Percentiles rank a stretch among this genome's conserved stretches.
phyloP scores from a whole-genome alignment of 495 filamentous ascomycete species.

The Aspergillus wentii region DNA sequence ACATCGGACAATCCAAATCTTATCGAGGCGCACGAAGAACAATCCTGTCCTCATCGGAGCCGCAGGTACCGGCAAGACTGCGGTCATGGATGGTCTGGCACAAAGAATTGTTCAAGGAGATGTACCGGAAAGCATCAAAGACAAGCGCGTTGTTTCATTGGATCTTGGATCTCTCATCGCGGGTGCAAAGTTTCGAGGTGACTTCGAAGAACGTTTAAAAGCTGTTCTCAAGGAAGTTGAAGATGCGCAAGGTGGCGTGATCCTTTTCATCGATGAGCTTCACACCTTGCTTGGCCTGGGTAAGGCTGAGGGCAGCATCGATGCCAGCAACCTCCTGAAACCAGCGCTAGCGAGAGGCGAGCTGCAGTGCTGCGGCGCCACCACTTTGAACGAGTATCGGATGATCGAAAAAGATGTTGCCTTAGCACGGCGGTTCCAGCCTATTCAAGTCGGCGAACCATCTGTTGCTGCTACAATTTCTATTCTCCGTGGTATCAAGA shows the following conservation, averaged over 20 bases:
- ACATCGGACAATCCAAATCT: slow-evolving; percentile 87
- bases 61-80: slow-evolving; percentile 94
- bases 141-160: slow-evolving; percentile 81
- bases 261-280: slow-evolving; percentile 93
- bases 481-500: slow-evolving; percentile 93
- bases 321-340: slow-evolving; percentile 93
- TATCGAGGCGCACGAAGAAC: slow-evolving; percentile 93
- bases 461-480: slow-evolving; percentile 89
- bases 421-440: slow-evolving; percentile 87
- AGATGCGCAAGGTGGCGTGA: slow-evolving; percentile 80
- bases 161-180: slow-evolving; percentile 92
- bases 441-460: slow-evolving; percentile 84
- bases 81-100: slow-evolving; percentile 87
- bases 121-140: slow-evolving; percentile 94
- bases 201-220: slow-evolving; percentile 94
- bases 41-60: slow-evolving; percentile 92
- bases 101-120: slow-evolving; percentile 87
- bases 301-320: slow-evolving; percentile 92
- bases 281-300: slow-evolving; percentile 89
- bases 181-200: slow-evolving; percentile 90
- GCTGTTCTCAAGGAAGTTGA: slow-evolving; percentile 86
- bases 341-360: slow-evolving; percentile 90
- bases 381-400: slow-evolving; percentile 87
- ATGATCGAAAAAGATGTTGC: slow-evolving; percentile 95
- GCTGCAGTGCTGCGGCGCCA: slow-evolving; percentile 92